These are phyloP conservation scores for Neurospora intermedia DNA, from an alignment of 495 filamentous ascomycete species.

Conservation along the genomic window DNA sequence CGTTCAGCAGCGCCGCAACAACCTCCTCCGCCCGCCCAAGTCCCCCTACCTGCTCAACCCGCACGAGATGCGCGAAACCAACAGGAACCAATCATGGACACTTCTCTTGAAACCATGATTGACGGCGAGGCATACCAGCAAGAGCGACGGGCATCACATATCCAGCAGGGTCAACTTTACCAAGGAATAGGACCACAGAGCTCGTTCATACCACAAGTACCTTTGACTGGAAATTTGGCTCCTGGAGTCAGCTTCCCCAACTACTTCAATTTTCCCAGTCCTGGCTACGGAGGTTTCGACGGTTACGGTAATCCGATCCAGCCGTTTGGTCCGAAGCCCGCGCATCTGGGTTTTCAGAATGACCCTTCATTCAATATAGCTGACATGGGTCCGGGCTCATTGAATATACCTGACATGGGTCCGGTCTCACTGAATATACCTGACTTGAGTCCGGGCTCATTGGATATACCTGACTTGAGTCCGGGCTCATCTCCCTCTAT, in stretches of 20 bases:
- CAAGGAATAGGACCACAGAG: not conserved
- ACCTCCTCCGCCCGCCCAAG: not conserved
- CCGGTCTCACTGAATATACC: no score
- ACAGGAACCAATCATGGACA: not conserved
- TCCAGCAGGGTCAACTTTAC: not conserved
- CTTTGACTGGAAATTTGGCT: not conserved
- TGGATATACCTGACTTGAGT: not conserved
- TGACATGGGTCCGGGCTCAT: no score
- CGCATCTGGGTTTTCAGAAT: not conserved
- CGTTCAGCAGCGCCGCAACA: not conserved
- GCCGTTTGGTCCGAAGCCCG: not conserved
- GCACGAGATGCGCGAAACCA: not conserved
- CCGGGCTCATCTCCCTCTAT: not conserved
- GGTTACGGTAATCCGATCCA: not conserved
- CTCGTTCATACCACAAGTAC: not conserved
- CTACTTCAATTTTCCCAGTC: not conserved
- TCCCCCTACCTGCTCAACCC: not conserved
- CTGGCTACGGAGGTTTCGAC: not conserved
- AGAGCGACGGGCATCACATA: not conserved
- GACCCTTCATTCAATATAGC: not conserved
- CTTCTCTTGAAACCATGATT: not conserved
- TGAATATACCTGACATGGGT: not conserved
- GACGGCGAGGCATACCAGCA: not conserved
- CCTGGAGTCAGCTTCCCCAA: not conserved
- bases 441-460: no score